Base-by-base conservation (phyloP, 345 rosid species). In the Gossypium raimondii region DNA sequence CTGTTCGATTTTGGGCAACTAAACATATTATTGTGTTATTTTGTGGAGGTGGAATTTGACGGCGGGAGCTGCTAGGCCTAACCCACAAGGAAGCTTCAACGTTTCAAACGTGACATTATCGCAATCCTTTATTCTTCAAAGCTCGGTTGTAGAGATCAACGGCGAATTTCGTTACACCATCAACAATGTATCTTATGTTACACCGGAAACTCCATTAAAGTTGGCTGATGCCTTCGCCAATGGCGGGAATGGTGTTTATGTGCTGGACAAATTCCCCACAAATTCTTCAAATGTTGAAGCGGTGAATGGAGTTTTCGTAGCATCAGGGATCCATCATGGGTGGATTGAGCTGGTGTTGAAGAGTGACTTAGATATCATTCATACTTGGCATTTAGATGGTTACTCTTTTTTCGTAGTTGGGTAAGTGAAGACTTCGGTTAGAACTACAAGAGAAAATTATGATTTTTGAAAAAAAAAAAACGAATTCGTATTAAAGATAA, bases 371-470 rank as follows among this genome's bases (percentile, higher is more conserved):
- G 24, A 70, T 22, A 73, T 59, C 2, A 75, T 86, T 11, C 82
- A 90, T 51, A 56, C 86, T n/a, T 88, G 92, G 89, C 94, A 86
- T 76, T 68, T 90, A 52, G 92, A 90, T 27, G 92, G 94, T 41
- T 83, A 82, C 67, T 82, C 83, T 9, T 85, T 89, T 83, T 85
- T 63, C 67, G 84, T 83, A 1, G 92, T 85, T 25, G 90, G 89
- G 89, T 83, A 77, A 79, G 78, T 55, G 25, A 34, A 72, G 38
- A 3, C 7, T 14, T n/a, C 16, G 43, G 3, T 18, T 18, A n/a
- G 10, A 63, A 63, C 7, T 18, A 18, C 38, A 59, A 34, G 41
- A 34, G 41, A 34, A 34, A 34, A 34, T 34, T 34, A 5, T 34
- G 7, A 34, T 34, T 34, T 34, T 34, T 34, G 2, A 34, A 34